Evolutionary conservation across 495 filamentous ascomycete species (phyloP), one percentile per base, ranked within the genome.

Genomic region (Ramalina intermedia): DNA sequence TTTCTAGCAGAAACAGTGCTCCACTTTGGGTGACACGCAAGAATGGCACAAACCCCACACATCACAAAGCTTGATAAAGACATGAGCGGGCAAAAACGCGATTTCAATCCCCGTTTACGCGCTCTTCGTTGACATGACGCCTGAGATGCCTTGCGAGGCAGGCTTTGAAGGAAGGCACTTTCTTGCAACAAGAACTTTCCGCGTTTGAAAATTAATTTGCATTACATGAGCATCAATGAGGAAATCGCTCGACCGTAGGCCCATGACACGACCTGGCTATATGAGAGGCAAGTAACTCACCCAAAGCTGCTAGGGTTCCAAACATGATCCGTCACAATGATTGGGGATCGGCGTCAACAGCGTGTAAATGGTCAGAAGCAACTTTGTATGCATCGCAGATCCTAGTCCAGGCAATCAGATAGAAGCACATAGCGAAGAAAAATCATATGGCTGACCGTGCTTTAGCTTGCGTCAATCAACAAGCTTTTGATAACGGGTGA

Each of bases 221-320:
- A 18, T 1, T 9, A 14, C 16, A n/a, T 18, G 7, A 23, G 14
- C 2, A 0, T 27, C n/a, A 0, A 7, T 26, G 41, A 6, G 7
- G 14, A 3, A 8, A 13, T 24, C n/a, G 27, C 14, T 44, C 41
- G 14, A 24, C 9, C 27, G 13, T 12, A 21, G 21, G 21, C 14
- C 18, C 27, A n/a, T 24, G 21, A 18, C 41, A 44, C 17, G 16
- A 26, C 17, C 21, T 23, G 1, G 21, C 21, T 41, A 13, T 8
- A 6, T 16, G 17, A 35, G 35, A 33, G 26, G 35, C 26, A 35
- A 33, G 1, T 36, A 6, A 54, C 48, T 29, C 16, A 55, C 48
- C 40, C 11, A 55, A 41, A 12, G 52, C 41, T 35, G 43, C 42
- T 21, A 50, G 35, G 39, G 51, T 55, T 21, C 52, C 52, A 51